A percentile compares a stretch with the other conserved stretches of the same genome.
Evolutionary conservation across 176 grass and related monocot genomes (phyloP).

Genomic region (Pontederia crassipes): DNA sequence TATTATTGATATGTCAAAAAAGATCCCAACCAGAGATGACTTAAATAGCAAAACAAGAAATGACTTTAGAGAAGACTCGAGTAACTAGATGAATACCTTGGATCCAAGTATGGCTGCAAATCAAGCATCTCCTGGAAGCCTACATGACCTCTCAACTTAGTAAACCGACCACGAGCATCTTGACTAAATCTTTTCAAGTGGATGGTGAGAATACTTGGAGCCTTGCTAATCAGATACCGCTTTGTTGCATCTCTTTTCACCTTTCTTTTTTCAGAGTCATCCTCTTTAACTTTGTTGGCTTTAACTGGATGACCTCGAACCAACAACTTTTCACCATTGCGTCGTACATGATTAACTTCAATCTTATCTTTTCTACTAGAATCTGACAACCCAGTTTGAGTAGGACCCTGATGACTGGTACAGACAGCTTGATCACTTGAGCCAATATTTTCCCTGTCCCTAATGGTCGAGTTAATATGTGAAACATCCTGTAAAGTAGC

Average conservation of each 20-base stretch:
- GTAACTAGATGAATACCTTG: conserved; percentile 39
- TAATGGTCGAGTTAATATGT: neutral
- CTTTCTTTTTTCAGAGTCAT: conserved; percentile 34
- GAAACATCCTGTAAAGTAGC: neutral
- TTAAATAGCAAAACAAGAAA: no score
- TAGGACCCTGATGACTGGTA: neutral
- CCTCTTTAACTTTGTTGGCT: conserved; percentile 30
- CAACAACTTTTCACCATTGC: conserved; percentile 30
- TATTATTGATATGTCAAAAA: no score
- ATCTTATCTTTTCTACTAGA: neutral
- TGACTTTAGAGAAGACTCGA: no score
- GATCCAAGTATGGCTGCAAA: conserved; percentile 60
- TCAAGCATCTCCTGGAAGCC: conserved; percentile 71
- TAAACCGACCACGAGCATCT: conserved; percentile 60
- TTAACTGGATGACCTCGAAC: conserved; percentile 23
- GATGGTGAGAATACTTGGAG: conserved; percentile 66
- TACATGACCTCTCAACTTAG: conserved; percentile 83
- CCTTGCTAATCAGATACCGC: conserved; percentile 69
- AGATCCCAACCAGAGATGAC: no score
- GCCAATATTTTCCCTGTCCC: neutral
- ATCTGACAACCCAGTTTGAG: neutral
- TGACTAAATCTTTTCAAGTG: conserved; percentile 94
- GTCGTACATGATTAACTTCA: conserved; percentile 6
- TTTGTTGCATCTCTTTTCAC: conserved; percentile 77
- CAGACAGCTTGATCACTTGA: neutral